Evolutionary conservation across 176 grass and related monocot genomes (phyloP).

Genomic region (Ananas comosus): DNA sequence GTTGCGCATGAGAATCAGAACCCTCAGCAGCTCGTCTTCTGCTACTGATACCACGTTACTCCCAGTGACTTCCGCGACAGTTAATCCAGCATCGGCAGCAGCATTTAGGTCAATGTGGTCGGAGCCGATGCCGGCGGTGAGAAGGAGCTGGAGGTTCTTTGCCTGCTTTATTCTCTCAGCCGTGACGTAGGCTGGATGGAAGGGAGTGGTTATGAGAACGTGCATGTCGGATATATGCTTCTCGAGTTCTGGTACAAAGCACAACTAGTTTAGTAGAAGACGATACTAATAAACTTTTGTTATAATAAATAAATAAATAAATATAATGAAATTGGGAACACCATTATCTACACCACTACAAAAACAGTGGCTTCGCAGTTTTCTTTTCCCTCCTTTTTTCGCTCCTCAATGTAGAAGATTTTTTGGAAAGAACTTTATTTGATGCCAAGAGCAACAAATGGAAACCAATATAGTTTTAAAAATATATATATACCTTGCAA

Average conservation of each 20-base stretch:
- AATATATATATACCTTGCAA: too few species aligned
- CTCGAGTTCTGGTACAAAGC: slow-evolving; percentile 54
- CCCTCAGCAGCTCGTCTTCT: slow-evolving; percentile 84
- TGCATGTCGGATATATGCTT: slow-evolving; percentile 87
- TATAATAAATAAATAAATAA: neutral
- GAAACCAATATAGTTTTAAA: too few species aligned
- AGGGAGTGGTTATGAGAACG: slow-evolving; percentile 86
- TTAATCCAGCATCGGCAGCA: slow-evolving; percentile 62
- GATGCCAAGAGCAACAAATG: too few species aligned
- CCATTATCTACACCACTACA: too few species aligned
- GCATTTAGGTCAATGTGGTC: slow-evolving; percentile 81
- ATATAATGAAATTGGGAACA: too few species aligned
- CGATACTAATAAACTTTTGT: neutral
- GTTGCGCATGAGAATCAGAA: slow-evolving; percentile 73
- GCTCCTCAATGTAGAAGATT: too few species aligned
- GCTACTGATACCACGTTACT: slow-evolving; percentile 83
- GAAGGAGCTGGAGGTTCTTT: slow-evolving; percentile 79
- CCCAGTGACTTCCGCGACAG: slow-evolving; percentile 87
- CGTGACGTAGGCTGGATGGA: slow-evolving; percentile 89
- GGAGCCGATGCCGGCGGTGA: slow-evolving; percentile 85
- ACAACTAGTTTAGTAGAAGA: neutral
- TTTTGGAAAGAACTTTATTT: too few species aligned
- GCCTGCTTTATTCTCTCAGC: slow-evolving; percentile 84
- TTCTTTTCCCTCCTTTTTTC: too few species aligned
- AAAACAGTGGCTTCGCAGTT: too few species aligned